Base-by-base conservation (phyloP, 129 eudicot genomes). In the Artemisia argyi region DNA sequence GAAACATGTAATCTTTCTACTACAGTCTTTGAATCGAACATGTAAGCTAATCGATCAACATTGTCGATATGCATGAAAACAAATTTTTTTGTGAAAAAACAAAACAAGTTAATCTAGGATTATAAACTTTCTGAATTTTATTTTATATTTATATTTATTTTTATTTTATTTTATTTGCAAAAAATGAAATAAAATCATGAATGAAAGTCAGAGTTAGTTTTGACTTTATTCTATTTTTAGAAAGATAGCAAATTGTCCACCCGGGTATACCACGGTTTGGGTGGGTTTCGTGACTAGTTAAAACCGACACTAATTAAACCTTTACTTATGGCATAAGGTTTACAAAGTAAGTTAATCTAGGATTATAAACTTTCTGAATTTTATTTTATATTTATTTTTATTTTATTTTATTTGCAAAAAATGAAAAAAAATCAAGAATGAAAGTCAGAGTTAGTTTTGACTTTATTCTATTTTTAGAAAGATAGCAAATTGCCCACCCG, bases 271-370 rank as follows among this genome's bases (percentile, higher is more conserved):
- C 35, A 69, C 63, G 64, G 61, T 50, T 30, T 39, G 71, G 81
- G 65, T 71, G 48, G 69, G 71, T 50, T 50, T 18, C 80, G 44
- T 68, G 24, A 50, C 44, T 59, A 28, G 61, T 28, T 53, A 63
- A 39, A 52, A 78, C 53, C 77, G 72, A 20, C 66, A 57, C 62
- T 22, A 8, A 52, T 64, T 74, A 59, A 44, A 6, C 35, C 30
- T 46, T 54, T 71, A 61, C 58, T 53, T 72, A 28, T 52, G 30
- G 68, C 72, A 60, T 11, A 64, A 71, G 46, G 46, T 39, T 5
- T 39, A 44, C 28, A 71, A 78, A 63, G 77, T 78, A n/a, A n/a
- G n/a, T n/a, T n/a, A n/a, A n/a, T n/a, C n/a, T n/a, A n/a, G n/a
- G 12, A 20, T 54, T 54, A 54, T 6, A 16, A 5, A 54, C 3